Evolutionary conservation across 352 stramenopile species (phyloP).

Genomic region (Phytophthora sp.): DNA sequence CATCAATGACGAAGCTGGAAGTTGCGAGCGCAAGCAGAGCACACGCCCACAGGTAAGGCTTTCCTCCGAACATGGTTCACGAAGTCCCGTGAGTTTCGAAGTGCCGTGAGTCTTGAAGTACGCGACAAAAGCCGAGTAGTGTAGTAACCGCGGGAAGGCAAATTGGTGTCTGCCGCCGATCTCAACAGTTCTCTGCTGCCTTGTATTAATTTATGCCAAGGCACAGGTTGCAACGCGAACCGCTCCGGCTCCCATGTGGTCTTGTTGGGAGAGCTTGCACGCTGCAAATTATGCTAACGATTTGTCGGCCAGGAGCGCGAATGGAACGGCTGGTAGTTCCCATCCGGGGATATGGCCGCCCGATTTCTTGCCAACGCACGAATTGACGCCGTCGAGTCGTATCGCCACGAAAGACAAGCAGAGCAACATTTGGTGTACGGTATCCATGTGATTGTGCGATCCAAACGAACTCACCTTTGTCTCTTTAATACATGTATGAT

Average conservation of each 20-base stretch:
- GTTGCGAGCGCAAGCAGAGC: constrained; percentile 22
- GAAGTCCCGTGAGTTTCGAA: too few species aligned
- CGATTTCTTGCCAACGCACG: not conserved
- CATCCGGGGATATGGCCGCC: constrained; percentile 9
- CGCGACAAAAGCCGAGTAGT: not conserved
- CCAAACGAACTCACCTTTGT: too few species aligned
- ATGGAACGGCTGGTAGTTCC: constrained; percentile 8
- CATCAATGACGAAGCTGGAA: constrained; percentile 18
- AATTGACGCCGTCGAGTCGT: constrained; percentile 2
- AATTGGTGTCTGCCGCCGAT: too few species aligned
- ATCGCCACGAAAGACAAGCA: not conserved
- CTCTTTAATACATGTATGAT: too few species aligned
- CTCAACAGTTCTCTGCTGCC: not conserved
- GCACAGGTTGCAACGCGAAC: not conserved
- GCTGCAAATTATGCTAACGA: constrained; percentile 4
- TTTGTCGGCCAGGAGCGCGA: constrained; percentile 5
- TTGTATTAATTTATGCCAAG: constrained; percentile 5
- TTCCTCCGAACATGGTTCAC: constrained; percentile 28
- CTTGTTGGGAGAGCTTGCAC: not conserved
- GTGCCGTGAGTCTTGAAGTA: not conserved
- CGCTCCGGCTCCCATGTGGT: constrained; percentile 13
- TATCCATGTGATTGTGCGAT: too few species aligned
- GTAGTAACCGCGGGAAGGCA: too few species aligned
- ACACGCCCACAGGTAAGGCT: constrained; percentile 29
- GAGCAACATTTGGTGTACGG: not conserved